Conservation (phyloP, 805 yeast genomes). For the Debaryomyces prosopidis region DNA sequence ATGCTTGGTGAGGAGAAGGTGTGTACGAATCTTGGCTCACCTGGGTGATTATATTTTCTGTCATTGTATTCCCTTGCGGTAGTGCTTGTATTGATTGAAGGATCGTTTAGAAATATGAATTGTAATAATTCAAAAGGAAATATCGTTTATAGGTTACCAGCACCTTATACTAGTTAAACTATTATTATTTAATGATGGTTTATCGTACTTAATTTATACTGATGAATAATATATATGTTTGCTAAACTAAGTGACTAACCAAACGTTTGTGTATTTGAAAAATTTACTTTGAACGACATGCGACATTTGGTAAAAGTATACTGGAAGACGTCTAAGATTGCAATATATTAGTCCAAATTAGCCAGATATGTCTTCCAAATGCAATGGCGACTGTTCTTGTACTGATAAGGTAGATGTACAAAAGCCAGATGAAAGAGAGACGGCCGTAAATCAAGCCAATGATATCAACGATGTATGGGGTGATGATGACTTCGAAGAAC, state of each 20-base stretch:
- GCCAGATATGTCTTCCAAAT: not conserved
- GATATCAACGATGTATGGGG: constrained; percentile 31
- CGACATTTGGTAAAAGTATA: not conserved
- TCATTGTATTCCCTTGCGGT: constrained; percentile 20
- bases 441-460: not conserved
- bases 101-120: no score
- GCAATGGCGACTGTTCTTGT: constrained; percentile 13
- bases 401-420: not conserved
- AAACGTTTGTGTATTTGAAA: not conserved
- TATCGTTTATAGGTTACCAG: constrained; percentile 13
- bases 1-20: constrained; percentile 18
- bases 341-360: not conserved
- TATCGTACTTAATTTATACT: not conserved
- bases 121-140: not conserved
- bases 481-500: constrained; percentile 21
- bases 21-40: constrained; percentile 48
- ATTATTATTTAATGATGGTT: not conserved
- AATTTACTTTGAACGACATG: constrained; percentile 1
- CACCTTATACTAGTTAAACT: constrained; percentile 10
- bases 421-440: not conserved
- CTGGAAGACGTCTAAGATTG: not conserved
- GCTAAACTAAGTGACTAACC: not conserved
- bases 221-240: not conserved
- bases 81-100: not conserved
- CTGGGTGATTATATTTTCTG: constrained; percentile 67